Evolutionary conservation across 75 land plant genomes (phyloP).

Genomic region (Selaginella tamariscina): DNA sequence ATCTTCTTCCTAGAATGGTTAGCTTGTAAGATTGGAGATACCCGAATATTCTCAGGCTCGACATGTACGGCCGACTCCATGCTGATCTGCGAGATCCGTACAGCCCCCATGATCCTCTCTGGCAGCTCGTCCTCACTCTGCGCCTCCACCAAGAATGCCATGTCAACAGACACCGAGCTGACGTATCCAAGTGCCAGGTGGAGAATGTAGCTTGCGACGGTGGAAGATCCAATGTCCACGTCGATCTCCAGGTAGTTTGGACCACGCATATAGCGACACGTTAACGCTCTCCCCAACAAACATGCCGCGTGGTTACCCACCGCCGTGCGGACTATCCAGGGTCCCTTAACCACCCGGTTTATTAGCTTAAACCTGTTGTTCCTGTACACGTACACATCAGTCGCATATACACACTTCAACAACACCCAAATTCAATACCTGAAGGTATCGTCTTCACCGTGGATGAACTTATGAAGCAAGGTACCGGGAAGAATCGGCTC

Average conservation of each 20-base stretch:
- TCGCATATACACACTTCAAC: no score
- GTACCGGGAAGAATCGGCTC: background rate
- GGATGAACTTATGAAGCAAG: background rate
- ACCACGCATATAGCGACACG: background rate
- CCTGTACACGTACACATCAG: no score
- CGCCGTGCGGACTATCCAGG: constrained; percentile 1
- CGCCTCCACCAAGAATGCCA: constrained; percentile 10
- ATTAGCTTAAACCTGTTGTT: constrained; percentile 9
- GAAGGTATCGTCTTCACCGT: constrained; percentile 3
- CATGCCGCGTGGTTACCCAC: constrained; percentile 9
- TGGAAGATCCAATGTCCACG: constrained; percentile 10
- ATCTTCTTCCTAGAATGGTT: background rate
- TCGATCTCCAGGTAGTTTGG: constrained; percentile 13
- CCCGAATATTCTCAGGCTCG: background rate
- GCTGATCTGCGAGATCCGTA: background rate
- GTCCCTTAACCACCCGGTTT: constrained; percentile 5
- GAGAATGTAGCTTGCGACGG: constrained; percentile 1
- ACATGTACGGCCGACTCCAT: constrained; percentile 9
- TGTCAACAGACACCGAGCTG: constrained; percentile 1
- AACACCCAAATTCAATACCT: no score
- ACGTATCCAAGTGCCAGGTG: constrained; percentile 7
- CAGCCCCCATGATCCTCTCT: constrained; percentile 3
- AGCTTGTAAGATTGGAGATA: background rate
- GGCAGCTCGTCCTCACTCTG: constrained; percentile 9
- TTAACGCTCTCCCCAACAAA: background rate